phyloP scores from a whole-genome alignment of 208 protist species.

The Trypanosoma cruzi region DNA sequence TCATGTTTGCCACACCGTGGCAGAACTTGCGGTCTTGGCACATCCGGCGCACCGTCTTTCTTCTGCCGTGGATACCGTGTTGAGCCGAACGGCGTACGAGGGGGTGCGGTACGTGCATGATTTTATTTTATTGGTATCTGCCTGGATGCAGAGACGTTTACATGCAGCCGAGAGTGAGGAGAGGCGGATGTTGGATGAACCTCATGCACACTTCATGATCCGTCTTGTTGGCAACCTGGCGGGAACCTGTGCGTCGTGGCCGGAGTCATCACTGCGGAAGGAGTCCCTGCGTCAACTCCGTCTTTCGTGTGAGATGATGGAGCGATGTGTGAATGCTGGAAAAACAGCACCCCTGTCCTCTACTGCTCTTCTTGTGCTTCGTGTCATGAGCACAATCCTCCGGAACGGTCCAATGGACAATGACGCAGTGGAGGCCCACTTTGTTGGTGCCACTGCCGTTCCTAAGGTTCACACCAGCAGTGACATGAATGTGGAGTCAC shows the following conservation, averaged over 20 bases:
- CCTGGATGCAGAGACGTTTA: slow-evolving; percentile 5
- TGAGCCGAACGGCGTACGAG: slow-evolving; percentile 15
- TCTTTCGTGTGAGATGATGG: slow-evolving; percentile 18
- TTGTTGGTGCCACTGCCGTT: background rate
- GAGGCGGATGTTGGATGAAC: background rate
- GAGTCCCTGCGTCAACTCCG: slow-evolving; percentile 12
- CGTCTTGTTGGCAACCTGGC: background rate
- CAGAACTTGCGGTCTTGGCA: background rate
- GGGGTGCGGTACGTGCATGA: background rate
- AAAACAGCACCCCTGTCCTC: background rate
- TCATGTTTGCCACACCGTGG: slow-evolving; percentile 5
- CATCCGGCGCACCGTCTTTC: background rate
- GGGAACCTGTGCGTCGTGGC: slow-evolving; percentile 14
- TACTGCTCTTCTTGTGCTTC: slow-evolving; percentile 2
- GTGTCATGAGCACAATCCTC: slow-evolving; percentile 5
- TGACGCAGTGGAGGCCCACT: slow-evolving; percentile 2
- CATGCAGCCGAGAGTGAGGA: background rate
- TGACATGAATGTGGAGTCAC: background rate
- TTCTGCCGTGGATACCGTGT: slow-evolving; percentile 9
- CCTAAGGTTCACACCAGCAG: background rate
- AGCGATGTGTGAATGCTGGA: slow-evolving; percentile 6
- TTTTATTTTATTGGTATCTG: slow-evolving; percentile 8
- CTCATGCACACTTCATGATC: background rate
- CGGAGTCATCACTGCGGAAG: slow-evolving; percentile 9
- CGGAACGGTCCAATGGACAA: background rate